Evolutionary conservation across 164 flowering plant species (phyloP).

Genomic region (Euptelea pleiosperma): DNA sequence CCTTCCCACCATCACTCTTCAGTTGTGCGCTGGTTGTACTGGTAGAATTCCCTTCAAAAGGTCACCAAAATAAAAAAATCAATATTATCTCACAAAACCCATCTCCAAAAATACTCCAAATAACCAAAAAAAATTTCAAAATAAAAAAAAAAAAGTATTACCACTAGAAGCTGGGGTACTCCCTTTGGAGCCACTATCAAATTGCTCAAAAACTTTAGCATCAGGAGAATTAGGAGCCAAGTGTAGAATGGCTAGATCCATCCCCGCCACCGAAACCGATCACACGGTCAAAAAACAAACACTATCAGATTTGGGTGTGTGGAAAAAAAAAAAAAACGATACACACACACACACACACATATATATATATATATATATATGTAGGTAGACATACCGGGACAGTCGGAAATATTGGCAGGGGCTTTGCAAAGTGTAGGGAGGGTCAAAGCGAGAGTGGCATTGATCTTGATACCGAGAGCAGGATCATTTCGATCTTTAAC

Average conservation of each 20-base stretch:
- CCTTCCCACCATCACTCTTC: constrained; percentile 6
- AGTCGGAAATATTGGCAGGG: constrained; percentile 37
- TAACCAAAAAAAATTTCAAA: neutral
- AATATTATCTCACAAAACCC: too few species aligned
- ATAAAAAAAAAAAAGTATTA: neutral
- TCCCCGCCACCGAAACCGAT: neutral
- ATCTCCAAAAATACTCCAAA: too few species aligned
- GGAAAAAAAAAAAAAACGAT: too few species aligned
- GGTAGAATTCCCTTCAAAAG: neutral
- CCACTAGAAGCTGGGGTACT: constrained; percentile 1
- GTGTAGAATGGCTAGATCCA: constrained; percentile 29
- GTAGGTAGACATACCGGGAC: constrained; percentile 39
- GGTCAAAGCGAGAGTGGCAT: constrained; percentile 50
- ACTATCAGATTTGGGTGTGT: neutral
- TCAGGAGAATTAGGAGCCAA: constrained; percentile 34
- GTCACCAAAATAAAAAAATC: too few species aligned
- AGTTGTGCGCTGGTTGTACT: neutral
- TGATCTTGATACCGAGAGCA: constrained; percentile 56
- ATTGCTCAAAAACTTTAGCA: constrained; percentile 31
- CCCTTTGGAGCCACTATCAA: constrained; percentile 14
- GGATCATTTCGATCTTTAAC: constrained; percentile 69
- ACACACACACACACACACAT: neutral
- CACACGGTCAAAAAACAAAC: neutral
- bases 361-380: neutral
- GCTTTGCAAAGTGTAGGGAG: constrained; percentile 52